Conservation (phyloP, 352 stramenopile species). For the Phytophthora hibernalis region DNA sequence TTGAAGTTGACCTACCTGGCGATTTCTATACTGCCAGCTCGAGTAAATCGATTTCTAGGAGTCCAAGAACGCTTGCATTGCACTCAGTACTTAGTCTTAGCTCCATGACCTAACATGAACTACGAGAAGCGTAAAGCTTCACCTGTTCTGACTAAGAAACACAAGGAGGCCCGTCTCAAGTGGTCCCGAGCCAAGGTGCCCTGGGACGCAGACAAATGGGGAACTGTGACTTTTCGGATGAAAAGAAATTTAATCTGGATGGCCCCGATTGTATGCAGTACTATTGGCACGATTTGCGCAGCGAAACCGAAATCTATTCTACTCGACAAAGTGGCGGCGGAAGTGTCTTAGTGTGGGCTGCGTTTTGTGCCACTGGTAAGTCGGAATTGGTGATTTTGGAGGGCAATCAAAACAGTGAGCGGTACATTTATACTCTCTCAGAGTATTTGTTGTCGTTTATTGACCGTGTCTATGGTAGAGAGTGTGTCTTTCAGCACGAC, state of each 20-base stretch:
- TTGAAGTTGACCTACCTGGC: neutral
- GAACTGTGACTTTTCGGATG: slow-evolving; percentile 35
- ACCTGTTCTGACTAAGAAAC: neutral
- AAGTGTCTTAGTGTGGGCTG: slow-evolving; percentile 1
- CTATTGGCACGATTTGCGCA: too few species aligned
- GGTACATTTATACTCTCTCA: slow-evolving; percentile 3
- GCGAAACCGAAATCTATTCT: slow-evolving; percentile 13
- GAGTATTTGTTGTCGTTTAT: neutral
- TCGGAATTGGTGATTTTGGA: too few species aligned
- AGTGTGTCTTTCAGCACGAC: neutral
- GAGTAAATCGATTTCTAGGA: neutral
- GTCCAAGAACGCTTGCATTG: neutral
- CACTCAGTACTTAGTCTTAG: neutral
- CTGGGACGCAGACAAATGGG: slow-evolving; percentile 10
- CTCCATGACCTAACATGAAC: slow-evolving; percentile 1
- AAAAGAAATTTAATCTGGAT: too few species aligned
- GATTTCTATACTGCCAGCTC: neutral
- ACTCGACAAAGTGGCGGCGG: slow-evolving; percentile 22
- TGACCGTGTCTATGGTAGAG: neutral
- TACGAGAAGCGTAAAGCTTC: slow-evolving; percentile 7
- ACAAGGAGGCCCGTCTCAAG: slow-evolving; percentile 3
- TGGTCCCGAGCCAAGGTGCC: neutral
- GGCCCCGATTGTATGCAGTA: too few species aligned
- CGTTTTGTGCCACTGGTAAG: too few species aligned
- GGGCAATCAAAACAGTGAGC: slow-evolving; percentile 5